A percentile compares a stretch with the other conserved stretches of the same genome.
phyloP scores from a whole-genome alignment of 805 yeast species.

The Wickerhamomyces alni region DNA sequence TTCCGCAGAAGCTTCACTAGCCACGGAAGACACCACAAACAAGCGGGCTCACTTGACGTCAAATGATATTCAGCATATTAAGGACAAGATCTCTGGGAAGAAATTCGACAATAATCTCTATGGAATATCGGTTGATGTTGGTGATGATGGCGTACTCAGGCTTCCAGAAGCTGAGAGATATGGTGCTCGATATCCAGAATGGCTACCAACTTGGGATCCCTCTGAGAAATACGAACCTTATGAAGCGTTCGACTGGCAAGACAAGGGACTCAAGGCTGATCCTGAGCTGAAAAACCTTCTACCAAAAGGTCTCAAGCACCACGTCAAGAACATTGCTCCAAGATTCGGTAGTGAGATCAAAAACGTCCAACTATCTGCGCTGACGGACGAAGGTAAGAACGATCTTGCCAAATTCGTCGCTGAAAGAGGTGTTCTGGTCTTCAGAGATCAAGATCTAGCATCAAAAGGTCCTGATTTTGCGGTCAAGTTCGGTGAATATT shows the following conservation, averaged over 20 bases:
- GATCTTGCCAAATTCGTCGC: slow-evolving; percentile 64
- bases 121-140: slow-evolving; percentile 3
- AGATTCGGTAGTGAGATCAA: slow-evolving; percentile 58
- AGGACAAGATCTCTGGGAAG: not conserved
- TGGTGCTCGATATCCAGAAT: slow-evolving; percentile 1
- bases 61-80: not conserved
- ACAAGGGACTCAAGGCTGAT: slow-evolving; percentile 7
- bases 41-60: not conserved
- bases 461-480: slow-evolving; percentile 40
- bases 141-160: slow-evolving; percentile 3
- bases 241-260: slow-evolving; percentile 4
- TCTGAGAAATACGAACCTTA: slow-evolving; percentile 8
- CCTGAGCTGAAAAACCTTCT: slow-evolving; percentile 4
- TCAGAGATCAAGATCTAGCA: slow-evolving; percentile 60
- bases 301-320: not conserved
- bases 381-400: slow-evolving; percentile 50
- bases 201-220: slow-evolving; percentile 10
- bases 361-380: slow-evolving; percentile 51
- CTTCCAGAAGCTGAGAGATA: slow-evolving; percentile 1
- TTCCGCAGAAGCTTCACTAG: slow-evolving; percentile 3
- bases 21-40: not conserved
- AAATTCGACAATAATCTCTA: not conserved
- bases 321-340: slow-evolving; percentile 50
- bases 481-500: slow-evolving; percentile 50
- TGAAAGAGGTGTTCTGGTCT: slow-evolving; percentile 57